Base-by-base conservation (phyloP, 371 early-diverging fungal species). In the Nematocida ausubeli region DNA sequence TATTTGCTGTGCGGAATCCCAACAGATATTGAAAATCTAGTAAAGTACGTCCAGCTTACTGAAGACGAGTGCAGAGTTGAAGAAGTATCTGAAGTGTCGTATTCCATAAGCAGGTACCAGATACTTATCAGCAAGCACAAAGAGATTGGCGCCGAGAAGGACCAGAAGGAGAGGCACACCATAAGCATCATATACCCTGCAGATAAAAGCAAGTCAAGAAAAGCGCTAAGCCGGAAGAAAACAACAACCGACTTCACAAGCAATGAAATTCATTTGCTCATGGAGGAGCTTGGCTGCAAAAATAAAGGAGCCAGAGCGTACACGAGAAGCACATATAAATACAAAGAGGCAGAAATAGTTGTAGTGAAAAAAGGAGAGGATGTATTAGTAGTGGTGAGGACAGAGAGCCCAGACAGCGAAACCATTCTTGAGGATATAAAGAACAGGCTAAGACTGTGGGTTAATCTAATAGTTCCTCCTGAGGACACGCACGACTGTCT, bases 151-250 rank as follows among this genome's bases (percentile, higher is more conserved):
- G n/a, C n/a, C n/a, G n/a, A n/a, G n/a, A 19, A 44, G 47, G 19
- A 44, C 47, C 19, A 6, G 9, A 26, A 26, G 5, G 22, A 52
- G 3, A 47, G 6, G 47, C 12, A 22, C 47, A 60, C 12, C 19
- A 35, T 9, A 26, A 14, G 16, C 3, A 60, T 72, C 26, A 52
- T 64, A 7, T 65, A 50, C 54, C 78, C 78, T 54, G 22, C 78
- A 39, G 78, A 75, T 42, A 75, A 51, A 42, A 75, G 55, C 57
- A 75, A 75, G 52, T 52, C 51, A 0, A 64, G 78, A 32, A 75
- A 51, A 35, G 4, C 24, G 3, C 47, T 75, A 12, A 9, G 19
- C 37, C 12, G 78, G 39, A 55, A 40, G 14, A 37, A 12, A 16
- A 5, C 12, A 5, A 55, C 4, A 44, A 54, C 30, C 24, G 28